phyloP scores from a whole-genome alignment of 495 filamentous ascomycete genomes.

The Pyrenula massariospora region DNA sequence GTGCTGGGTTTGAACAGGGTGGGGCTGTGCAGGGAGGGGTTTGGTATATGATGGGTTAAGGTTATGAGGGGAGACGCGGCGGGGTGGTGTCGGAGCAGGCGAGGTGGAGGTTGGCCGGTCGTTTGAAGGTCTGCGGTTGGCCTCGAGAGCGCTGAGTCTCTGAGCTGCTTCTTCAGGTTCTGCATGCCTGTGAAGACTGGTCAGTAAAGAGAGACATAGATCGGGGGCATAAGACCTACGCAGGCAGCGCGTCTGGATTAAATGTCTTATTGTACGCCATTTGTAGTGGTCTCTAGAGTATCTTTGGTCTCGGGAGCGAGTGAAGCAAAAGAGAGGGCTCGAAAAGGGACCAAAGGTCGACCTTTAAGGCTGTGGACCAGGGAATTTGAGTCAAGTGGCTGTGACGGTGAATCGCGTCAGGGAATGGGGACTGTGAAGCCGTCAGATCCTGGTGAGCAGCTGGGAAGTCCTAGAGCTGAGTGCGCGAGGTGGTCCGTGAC shows the following conservation, averaged over 20 bases:
- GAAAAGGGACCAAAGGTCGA: background rate
- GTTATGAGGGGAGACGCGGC: background rate
- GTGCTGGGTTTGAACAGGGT: background rate
- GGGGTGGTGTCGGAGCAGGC: background rate
- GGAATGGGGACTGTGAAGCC: background rate
- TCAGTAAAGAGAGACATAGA: background rate
- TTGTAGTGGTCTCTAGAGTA: too few relatives aligned
- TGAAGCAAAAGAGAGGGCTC: background rate
- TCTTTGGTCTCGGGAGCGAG: too few relatives aligned
- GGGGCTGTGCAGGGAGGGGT: background rate
- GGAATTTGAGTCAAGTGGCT: background rate
- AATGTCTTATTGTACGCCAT: conserved; percentile 94
- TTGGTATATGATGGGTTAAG: background rate
- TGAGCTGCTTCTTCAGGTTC: conserved; percentile 2
- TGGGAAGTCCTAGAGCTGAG: background rate
- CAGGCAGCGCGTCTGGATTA: conserved; percentile 95
- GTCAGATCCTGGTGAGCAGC: background rate
- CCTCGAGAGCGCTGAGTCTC: background rate
- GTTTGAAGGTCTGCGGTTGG: background rate
- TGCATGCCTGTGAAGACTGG: background rate
- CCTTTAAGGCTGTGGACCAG: background rate
- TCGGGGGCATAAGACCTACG: conserved; percentile 44
- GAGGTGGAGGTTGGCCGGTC: background rate
- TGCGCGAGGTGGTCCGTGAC: background rate
- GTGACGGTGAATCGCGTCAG: background rate